Evolutionary conservation across 148 eudicot species (phyloP).

Genomic region (Spergularia bocconei): DNA sequence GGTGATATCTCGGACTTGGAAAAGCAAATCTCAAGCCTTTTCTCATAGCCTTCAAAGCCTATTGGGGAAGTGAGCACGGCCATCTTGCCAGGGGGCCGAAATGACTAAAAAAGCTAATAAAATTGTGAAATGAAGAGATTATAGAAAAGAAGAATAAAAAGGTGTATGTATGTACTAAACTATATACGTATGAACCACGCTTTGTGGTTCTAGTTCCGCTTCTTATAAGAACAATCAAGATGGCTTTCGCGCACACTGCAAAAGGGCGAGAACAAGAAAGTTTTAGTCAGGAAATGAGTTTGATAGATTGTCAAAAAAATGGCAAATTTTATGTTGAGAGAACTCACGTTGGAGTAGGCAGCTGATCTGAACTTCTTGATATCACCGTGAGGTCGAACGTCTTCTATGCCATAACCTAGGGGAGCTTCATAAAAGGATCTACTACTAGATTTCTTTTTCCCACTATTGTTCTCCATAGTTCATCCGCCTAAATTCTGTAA

Average conservation of each 20-base stretch:
- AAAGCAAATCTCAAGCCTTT: conserved; percentile 66
- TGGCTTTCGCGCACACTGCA: conserved; percentile 67
- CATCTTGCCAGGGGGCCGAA: conserved; percentile 33
- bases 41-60: conserved; percentile 76
- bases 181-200: conserved; percentile 10
- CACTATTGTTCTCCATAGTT: conserved; percentile 74
- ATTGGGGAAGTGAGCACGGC: conserved; percentile 50
- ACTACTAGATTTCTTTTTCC: conserved; percentile 73
- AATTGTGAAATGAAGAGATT: not conserved
- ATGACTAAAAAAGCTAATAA: not conserved
- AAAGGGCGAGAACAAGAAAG: not conserved
- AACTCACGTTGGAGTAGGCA: conserved; percentile 90
- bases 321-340: not conserved
- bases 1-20: conserved; percentile 40
- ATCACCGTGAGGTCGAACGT: conserved; percentile 86
- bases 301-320: not conserved
- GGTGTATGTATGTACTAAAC: not conserved
- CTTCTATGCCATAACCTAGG: conserved; percentile 89
- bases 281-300: not conserved
- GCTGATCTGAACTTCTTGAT: conserved; percentile 88
- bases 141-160: conserved; percentile 1
- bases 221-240: conserved; percentile 42
- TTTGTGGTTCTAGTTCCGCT: not conserved
- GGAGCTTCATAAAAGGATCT: conserved; percentile 79
- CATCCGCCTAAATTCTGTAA: conserved; percentile 38